Conservation (phyloP, 2,329 filamentous ascomycete species). For the Sclerotinia nivalis region DNA sequence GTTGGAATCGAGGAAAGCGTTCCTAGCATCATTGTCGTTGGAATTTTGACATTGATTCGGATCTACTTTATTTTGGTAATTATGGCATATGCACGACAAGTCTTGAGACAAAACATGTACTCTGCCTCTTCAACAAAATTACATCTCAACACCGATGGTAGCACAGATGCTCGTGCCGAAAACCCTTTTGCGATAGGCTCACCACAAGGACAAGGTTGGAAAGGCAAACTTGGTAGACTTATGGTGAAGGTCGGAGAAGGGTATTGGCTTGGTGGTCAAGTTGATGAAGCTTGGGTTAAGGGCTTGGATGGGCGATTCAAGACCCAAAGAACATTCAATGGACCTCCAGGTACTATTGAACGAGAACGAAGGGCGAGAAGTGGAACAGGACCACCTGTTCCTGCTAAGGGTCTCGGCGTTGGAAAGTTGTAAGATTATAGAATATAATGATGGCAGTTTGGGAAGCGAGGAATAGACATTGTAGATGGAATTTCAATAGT, state of each 20-base stretch:
- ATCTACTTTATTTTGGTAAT: constrained; percentile 84
- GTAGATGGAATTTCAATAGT: constrained; percentile 1
- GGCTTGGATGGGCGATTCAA: constrained; percentile 63
- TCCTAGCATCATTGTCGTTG: constrained; percentile 77
- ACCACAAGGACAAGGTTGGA: constrained; percentile 77
- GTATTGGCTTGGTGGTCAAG: constrained; percentile 77
- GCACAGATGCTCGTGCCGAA: constrained; percentile 53
- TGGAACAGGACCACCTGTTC: constrained; percentile 44
- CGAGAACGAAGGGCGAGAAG: constrained; percentile 49
- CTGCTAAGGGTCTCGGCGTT: constrained; percentile 29
- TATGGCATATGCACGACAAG: constrained; percentile 77
- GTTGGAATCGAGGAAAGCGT: constrained; percentile 66
- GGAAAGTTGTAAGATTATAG: constrained; percentile 20
- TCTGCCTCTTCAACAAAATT: constrained; percentile 43
- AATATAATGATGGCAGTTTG: constrained; percentile 29
- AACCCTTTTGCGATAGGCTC: constrained; percentile 70
- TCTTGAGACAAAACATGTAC: constrained; percentile 69
- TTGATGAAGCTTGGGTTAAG: constrained; percentile 67
- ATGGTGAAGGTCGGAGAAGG: constrained; percentile 73
- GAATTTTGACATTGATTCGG: constrained; percentile 70
- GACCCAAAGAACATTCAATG: constrained; percentile 44
- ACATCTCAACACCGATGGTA: constrained; percentile 40
- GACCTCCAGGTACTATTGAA: constrained; percentile 44
- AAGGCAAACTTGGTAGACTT: constrained; percentile 72
- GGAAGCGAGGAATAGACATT: constrained; percentile 1